These are phyloP conservation scores for Lonicera japonica DNA, from an alignment of 129 eudicot species.

Conservation along the genomic window DNA sequence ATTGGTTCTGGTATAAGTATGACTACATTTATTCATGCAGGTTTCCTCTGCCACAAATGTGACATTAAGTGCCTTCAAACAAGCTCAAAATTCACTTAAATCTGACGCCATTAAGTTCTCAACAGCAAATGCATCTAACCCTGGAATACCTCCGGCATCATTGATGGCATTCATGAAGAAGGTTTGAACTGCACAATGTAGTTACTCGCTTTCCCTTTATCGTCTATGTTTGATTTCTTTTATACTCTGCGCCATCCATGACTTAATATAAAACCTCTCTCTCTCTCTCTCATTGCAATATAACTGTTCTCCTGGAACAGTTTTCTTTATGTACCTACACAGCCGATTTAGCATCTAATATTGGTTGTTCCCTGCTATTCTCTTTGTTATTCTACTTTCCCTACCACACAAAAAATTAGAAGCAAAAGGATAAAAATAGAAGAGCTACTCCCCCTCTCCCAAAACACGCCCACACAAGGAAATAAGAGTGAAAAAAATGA, in stretches of 20 bases:
- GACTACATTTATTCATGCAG: constrained; percentile 26
- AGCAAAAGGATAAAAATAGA: too few species aligned
- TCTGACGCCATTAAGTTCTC: constrained; percentile 45
- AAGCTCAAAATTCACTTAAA: constrained; percentile 62
- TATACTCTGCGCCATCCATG: background rate
- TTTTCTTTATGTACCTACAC: too few species aligned
- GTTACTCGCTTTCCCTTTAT: background rate
- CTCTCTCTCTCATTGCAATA: too few species aligned
- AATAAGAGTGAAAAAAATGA: too few species aligned
- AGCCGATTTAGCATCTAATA: too few species aligned
- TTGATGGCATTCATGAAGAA: constrained; percentile 74
- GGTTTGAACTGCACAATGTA: constrained; percentile 29
- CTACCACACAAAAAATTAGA: too few species aligned
- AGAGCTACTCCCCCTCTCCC: too few species aligned
- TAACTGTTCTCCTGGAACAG: too few species aligned
- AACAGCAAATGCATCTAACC: constrained; percentile 67
- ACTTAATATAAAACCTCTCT: background rate
- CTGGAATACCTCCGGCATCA: constrained; percentile 96
- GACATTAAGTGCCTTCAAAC: constrained; percentile 52
- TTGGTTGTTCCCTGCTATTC: too few species aligned
- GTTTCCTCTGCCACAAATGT: constrained; percentile 45
- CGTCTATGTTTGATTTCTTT: background rate
- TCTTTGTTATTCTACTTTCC: too few species aligned
- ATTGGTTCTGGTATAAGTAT: constrained; percentile 10
- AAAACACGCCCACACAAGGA: too few species aligned